phyloP scores from a whole-genome alignment of 768 basidiomycete genomes.

The Rhizopogon salebrosus region DNA sequence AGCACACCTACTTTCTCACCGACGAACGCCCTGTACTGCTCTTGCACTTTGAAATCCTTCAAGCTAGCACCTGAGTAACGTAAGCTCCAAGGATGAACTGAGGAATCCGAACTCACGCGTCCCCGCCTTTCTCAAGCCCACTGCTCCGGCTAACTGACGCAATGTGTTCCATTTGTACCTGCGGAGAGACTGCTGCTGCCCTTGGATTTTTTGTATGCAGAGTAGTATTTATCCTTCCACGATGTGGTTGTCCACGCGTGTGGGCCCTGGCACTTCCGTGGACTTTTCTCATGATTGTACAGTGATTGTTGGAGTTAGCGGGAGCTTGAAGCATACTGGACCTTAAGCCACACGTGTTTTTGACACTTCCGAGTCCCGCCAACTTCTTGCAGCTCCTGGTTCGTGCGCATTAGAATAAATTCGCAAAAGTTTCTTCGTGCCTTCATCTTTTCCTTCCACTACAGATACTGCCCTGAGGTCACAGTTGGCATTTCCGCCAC shows the following conservation, averaged over 20 bases:
- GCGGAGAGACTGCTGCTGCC: background rate
- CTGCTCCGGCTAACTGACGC: constrained; percentile 75
- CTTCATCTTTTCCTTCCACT: too few species aligned
- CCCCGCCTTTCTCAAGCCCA: constrained; percentile 68
- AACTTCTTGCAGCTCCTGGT: too few species aligned
- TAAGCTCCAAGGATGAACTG: background rate
- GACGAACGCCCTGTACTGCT: constrained; percentile 63
- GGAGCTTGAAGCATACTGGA: too few species aligned
- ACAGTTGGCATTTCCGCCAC: too few species aligned
- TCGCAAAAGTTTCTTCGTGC: too few species aligned
- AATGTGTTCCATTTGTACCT: constrained; percentile 52
- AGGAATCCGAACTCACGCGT: constrained; percentile 50
- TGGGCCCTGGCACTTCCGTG: background rate
- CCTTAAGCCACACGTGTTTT: too few species aligned
- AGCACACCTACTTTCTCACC: constrained; percentile 57
- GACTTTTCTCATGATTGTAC: background rate
- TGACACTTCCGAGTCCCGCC: too few species aligned
- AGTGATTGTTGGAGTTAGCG: background rate
- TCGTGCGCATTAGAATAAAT: too few species aligned
- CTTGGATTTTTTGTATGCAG: background rate
- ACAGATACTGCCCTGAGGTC: too few species aligned
- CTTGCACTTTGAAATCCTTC: constrained; percentile 53
- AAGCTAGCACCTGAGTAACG: constrained; percentile 41
- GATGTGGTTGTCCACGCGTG: background rate
- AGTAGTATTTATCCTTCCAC: background rate